Evolutionary conservation across 192 early-diverging fungal species (phyloP).

Genomic region (Coemansia sp.): DNA sequence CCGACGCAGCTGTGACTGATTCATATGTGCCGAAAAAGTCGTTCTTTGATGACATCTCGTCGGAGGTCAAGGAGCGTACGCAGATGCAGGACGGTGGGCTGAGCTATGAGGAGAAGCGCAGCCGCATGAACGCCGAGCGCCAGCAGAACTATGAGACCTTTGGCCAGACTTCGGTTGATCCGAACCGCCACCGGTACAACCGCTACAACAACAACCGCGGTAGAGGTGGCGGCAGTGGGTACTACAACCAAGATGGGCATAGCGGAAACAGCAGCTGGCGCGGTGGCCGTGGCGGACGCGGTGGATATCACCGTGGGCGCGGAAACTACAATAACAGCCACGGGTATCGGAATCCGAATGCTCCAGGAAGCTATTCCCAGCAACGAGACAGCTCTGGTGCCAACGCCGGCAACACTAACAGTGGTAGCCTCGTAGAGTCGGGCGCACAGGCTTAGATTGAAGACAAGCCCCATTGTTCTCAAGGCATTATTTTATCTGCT

Average conservation of each 20-base stretch:
- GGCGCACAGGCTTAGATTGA: slow-evolving; percentile 4
- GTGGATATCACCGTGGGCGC: slow-evolving; percentile 54
- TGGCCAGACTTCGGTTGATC: slow-evolving; percentile 79
- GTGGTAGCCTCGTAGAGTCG: neutral
- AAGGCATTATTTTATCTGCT: neutral
- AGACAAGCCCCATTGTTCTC: no score
- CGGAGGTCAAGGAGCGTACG: slow-evolving; percentile 86
- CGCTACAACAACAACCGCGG: slow-evolving; percentile 58
- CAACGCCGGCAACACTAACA: neutral
- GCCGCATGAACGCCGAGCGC: slow-evolving; percentile 82
- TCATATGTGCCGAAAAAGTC: slow-evolving; percentile 79
- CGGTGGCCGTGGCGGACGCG: slow-evolving; percentile 42
- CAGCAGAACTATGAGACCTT: slow-evolving; percentile 95
- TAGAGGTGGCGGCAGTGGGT: slow-evolving; percentile 25
- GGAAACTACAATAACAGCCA: slow-evolving; percentile 31
- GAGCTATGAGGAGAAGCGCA: slow-evolving; percentile 66
- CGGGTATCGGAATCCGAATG: slow-evolving; percentile 50
- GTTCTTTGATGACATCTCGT: slow-evolving; percentile 99
- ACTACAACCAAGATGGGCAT: slow-evolving; percentile 6
- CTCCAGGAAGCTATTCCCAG: slow-evolving; percentile 45
- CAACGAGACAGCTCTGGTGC: slow-evolving; percentile 6
- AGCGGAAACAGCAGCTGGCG: slow-evolving; percentile 23
- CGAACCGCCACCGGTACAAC: slow-evolving; percentile 60
- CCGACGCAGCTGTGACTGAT: slow-evolving; percentile 43
- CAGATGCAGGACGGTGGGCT: slow-evolving; percentile 56